A percentile compares a stretch with the other conserved stretches of the same genome.
Evolutionary conservation across 2,329 filamentous ascomycete species (phyloP).

Genomic region (Aspergillus pseudoviridinutans): DNA sequence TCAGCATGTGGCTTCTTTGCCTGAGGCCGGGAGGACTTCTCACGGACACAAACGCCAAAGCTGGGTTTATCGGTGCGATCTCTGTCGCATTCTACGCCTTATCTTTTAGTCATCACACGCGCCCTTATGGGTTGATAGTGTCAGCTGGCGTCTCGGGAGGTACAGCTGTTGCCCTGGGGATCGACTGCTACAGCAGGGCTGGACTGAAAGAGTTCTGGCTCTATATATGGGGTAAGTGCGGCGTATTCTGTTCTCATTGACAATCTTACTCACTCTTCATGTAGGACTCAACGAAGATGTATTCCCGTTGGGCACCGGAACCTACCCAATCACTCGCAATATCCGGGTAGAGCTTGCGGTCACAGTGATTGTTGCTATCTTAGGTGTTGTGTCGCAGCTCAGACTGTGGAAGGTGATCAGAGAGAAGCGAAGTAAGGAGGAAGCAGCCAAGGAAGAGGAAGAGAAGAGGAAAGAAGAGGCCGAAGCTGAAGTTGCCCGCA

Average conservation of each 20-base stretch:
- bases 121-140: conserved; percentile 71
- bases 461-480: conserved; percentile 56
- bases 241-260: not conserved
- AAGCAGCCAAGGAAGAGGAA: conserved; percentile 47
- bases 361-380: conserved; percentile 67
- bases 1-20: conserved; percentile 87
- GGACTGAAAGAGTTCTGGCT: conserved; percentile 95
- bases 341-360: conserved; percentile 81
- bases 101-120: conserved; percentile 74
- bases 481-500: conserved; percentile 67
- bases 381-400: conserved; percentile 79
- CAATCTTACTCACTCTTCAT: not conserved
- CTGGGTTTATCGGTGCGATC: conserved; percentile 72
- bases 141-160: conserved; percentile 78
- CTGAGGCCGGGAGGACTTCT: conserved; percentile 74
- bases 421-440: conserved; percentile 46
- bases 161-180: conserved; percentile 73
- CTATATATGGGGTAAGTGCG: conserved; percentile 70
- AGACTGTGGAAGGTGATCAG: conserved; percentile 79
- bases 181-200: conserved; percentile 87
- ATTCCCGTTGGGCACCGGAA: conserved; percentile 71
- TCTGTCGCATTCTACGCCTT: conserved; percentile 65
- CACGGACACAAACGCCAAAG: conserved; percentile 56
- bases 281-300: conserved; percentile 64
- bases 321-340: conserved; percentile 81